These are phyloP conservation scores for Wickerhamomyces xylosicus DNA, from an alignment of 805 yeast species.

Conservation along the genomic window DNA sequence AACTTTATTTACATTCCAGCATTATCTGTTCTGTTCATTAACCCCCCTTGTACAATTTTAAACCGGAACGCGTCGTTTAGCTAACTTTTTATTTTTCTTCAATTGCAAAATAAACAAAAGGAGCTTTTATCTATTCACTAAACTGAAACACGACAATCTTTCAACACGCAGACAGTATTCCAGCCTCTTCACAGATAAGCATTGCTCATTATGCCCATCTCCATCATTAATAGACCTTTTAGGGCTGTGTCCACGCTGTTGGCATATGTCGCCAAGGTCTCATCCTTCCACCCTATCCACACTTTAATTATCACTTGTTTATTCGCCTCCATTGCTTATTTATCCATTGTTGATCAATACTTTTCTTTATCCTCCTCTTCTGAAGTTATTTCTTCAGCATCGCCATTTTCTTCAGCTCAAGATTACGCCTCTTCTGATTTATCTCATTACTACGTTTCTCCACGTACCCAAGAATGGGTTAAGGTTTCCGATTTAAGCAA, in stretches of 20 bases:
- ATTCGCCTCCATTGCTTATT: slow-evolving; percentile 71
- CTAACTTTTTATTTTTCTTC: background rate
- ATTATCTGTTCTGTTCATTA: background rate
- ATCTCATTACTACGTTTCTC: slow-evolving; percentile 26
- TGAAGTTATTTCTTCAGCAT: slow-evolving; percentile 19
- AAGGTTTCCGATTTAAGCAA: slow-evolving; percentile 31
- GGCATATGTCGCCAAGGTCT: slow-evolving; percentile 38
- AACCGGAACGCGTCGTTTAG: background rate
- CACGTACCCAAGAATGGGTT: slow-evolving; percentile 35
- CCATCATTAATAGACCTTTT: slow-evolving; percentile 20
- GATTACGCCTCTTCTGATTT: slow-evolving; percentile 9
- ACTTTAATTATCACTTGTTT: slow-evolving; percentile 62
- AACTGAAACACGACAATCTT: no score
- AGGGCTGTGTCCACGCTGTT: slow-evolving; percentile 24
- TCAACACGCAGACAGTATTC: no score
- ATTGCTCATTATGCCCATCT: slow-evolving; percentile 1
- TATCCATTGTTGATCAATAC: slow-evolving; percentile 63
- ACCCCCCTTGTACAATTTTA: no score
- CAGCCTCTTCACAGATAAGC: background rate
- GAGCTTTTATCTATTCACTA: no score
- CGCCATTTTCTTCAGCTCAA: slow-evolving; percentile 1
- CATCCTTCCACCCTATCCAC: slow-evolving; percentile 84
- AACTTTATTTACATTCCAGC: no score
- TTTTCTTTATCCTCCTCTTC: slow-evolving; percentile 23
- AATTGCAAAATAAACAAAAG: no score